A percentile compares a stretch with the other conserved stretches of the same genome.
Conservation (phyloP, 1,139 yeast species). For the Dujonia santamariae region DNA sequence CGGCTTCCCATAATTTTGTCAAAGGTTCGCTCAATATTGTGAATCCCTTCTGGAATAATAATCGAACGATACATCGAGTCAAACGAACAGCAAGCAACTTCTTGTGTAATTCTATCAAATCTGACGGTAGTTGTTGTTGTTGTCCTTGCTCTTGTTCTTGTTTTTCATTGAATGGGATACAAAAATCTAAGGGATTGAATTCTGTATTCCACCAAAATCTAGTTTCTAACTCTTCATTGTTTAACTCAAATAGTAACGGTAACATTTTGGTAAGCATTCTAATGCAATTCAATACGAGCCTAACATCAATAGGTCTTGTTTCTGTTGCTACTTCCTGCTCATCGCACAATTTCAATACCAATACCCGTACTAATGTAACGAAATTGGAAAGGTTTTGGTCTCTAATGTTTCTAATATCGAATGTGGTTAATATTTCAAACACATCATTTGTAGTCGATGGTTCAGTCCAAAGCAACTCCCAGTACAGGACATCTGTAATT, state of each 20-base stretch:
- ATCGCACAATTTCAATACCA: conserved; percentile 17
- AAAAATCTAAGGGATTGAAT: conserved; percentile 23
- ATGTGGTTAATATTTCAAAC: conserved; percentile 49
- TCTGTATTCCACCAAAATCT: conserved; percentile 30
- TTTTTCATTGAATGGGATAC: background rate
- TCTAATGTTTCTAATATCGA: conserved; percentile 59
- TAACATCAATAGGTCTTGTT: conserved; percentile 10
- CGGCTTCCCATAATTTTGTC: conserved; percentile 65
- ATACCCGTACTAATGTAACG: conserved; percentile 46
- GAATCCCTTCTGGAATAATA: conserved; percentile 62
- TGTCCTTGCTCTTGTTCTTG: background rate
- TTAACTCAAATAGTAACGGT: conserved; percentile 66
- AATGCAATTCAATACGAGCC: conserved; percentile 52
- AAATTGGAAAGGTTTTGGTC: conserved; percentile 57
- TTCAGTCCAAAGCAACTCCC: conserved; percentile 42
- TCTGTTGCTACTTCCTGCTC: conserved; percentile 6
- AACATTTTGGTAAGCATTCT: conserved; percentile 63
- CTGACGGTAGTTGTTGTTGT: too few relatives aligned
- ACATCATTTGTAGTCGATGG: conserved; percentile 47
- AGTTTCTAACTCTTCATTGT: conserved; percentile 30
- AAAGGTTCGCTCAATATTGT: conserved; percentile 36
- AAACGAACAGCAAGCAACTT: background rate
- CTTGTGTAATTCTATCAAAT: too few relatives aligned
- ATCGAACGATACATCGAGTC: background rate
- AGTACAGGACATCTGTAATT: conserved; percentile 42